Evolutionary conservation across 495 filamentous ascomycete genomes (phyloP).

Genomic region (Saxophila tyrrhenica): DNA sequence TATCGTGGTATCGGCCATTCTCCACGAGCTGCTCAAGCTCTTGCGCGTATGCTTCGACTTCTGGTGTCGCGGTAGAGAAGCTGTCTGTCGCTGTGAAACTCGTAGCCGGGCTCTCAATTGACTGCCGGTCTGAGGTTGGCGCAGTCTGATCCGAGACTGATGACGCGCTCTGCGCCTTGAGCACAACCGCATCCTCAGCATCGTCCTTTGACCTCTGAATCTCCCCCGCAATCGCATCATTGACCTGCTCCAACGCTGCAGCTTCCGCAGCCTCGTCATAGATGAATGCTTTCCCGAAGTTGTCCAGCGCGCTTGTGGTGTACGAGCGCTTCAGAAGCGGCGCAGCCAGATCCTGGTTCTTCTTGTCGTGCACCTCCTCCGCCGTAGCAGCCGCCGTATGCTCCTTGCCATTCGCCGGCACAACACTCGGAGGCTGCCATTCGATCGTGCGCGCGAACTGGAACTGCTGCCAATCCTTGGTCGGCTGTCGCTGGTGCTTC

Average conservation of each 20-base stretch:
- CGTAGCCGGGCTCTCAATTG: constrained; percentile 29
- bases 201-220: constrained; percentile 31
- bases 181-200: constrained; percentile 6
- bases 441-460: constrained; percentile 77
- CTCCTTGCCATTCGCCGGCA: constrained; percentile 36
- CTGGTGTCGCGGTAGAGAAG: constrained; percentile 35
- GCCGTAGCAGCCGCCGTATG: constrained; percentile 27
- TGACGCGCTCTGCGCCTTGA: constrained; percentile 7
- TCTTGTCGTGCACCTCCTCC: constrained; percentile 40
- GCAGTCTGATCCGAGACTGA: neutral
- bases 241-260: constrained; percentile 45
- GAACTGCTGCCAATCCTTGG: constrained; percentile 80
- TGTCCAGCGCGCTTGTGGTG: constrained; percentile 40
- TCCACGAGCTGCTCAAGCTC: constrained; percentile 62
- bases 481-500: constrained; percentile 57
- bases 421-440: constrained; percentile 53
- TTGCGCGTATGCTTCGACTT: constrained; percentile 58
- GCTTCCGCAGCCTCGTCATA: constrained; percentile 38
- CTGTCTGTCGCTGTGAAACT: constrained; percentile 6
- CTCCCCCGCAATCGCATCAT: constrained; percentile 55
- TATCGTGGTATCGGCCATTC: constrained; percentile 61
- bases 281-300: constrained; percentile 46
- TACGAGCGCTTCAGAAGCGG: constrained; percentile 36
- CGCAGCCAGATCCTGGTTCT: constrained; percentile 37
- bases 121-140: constrained; percentile 8